Base-by-base conservation (phyloP, 345 rosid species). In the Xanthoceras sorbifolium region DNA sequence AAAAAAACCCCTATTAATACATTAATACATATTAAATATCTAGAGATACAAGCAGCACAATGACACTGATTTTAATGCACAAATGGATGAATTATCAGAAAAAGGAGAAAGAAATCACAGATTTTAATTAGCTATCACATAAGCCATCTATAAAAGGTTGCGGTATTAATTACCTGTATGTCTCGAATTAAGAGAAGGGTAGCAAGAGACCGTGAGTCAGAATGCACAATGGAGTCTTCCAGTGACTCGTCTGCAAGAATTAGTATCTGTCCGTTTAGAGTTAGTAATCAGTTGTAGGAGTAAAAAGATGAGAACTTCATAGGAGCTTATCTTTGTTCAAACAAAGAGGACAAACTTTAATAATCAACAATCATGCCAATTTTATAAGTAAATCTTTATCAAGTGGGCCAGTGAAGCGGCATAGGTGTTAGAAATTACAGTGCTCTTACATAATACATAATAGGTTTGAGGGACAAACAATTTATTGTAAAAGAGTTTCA, bases 201-300 rank as follows among this genome's bases (percentile, higher is more conserved):
- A 68, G 97, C 97, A 57, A 94, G 97, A 80, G 97, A 94, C 61
- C 98, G 83, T 0, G 98, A 94, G 81, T 94, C 97, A 23, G 98
- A 92, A 82, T 94, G 97, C 78, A 94, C 98, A 73, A 92, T 84
- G 50, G 97, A 94, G 83, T 94, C 97, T 81, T 94, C 98, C 15
- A 94, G 79, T 15, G 97, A 91, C 80, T 94, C 97, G 83, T 94
- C 98, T 90, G 97, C 98, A 82, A 94, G 98, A 90, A 94, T 92
- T 81, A 94, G 74, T 82, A 94, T 94, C 97, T 94, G 97, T 82
- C 60, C 80, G 32, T 68, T 86, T 79, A 83, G 90, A 86, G 89
- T 90, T 85, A 89, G 92, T 84, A 81, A 69, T 75, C 78, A 66
- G 78, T 63, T 77, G 44, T 32, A 46, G 52, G 28, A 79, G 12